Evolutionary conservation across 192 early-diverging fungal genomes (phyloP), one percentile per base, ranked within the genome.

Genomic region (Backusella tarrabulga): DNA sequence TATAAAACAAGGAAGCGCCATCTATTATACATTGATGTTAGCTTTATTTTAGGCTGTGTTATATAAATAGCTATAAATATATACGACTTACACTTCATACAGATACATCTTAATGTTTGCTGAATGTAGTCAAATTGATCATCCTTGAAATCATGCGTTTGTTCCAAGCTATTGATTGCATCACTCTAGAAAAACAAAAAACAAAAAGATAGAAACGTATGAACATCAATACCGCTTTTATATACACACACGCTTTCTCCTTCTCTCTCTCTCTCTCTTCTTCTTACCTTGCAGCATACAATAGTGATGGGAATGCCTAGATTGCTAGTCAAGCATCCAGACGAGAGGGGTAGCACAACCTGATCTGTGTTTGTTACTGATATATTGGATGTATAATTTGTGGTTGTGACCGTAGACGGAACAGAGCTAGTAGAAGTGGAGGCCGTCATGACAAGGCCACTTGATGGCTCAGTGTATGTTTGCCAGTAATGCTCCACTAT

Each of bases 101-200:
- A 95, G 9, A 97, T 87, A 26, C 96, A 94, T 70, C 97, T 90
- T 66, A 97, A 85, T 32, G 89, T 88, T 80, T 98, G 96, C 81
- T 98, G 97, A 76, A 99, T 95, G 82, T 92, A 97, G 81, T 99
- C 97, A 84, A 99, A 97, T 50, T 92, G 92, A 75, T 97, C 96
- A 68, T 99, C 97, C 79, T 90, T 91, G 81, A 89, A 97, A 21
- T 91, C 95, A 34, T 88, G 84, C 42, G 95, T 93, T 50, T 92
- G 90, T 84, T 97, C 96, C 76, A 97, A 79, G 42, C 77, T 79
- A 76, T 83, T 86, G 71, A 94, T 90, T 14, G 86, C 75, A 74
- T 99, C 97, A 85, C 78, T 83, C 78, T 83, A 36, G 11, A 72
- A 35, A 46, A 17, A 42, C 12, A 40, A n/a, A 38, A 38, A 32